Evolutionary conservation across 306 rosid species (phyloP), one percentile per base, ranked within the genome.

Genomic region (Rosa persica): DNA sequence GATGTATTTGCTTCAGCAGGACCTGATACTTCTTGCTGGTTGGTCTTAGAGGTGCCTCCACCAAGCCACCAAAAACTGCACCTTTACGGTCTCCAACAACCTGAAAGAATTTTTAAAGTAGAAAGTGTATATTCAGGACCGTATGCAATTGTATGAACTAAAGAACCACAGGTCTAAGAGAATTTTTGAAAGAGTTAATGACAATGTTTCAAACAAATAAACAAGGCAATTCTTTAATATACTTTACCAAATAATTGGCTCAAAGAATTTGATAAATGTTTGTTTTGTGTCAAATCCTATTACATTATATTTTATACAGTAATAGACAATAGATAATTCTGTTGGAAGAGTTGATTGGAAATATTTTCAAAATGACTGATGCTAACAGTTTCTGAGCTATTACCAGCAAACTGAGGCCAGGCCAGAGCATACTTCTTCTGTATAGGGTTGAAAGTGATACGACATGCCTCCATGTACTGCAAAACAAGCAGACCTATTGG

Each of bases 381-480:
- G 40, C 42, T 55, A 22, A 57, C 12, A 42, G 55, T 74, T 25
- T 27, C 6, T 16, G 25, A 23, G 23, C 13, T 38, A 42, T 43
- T 88, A 94, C 97, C 97, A 94, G 88, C 88, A 95, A 88, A 85
- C 97, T 95, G 57, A 80, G 83, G 79, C 98, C 98, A 64, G 98
- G 92, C 89, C 90, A 95, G 77, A 92, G 84, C 92, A 85, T 84
- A 84, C 98, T 95, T 78, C 95, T 88, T 76, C 97, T 81, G 78
- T 91, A 95, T 40, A 92, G 91, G 1, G 96, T 95, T 80, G 93
- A 84, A 80, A 94, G 93, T 67, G 97, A 90, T 85, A 91, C 87
- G 34, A 97, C 97, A 82, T 94, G 93, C 88, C 92, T 90, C 97
- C 93, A 88, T 38, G 98, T 92, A 81, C 98, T 94, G 81, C 87